Evolutionary conservation across 2,329 filamentous ascomycete genomes (phyloP), one percentile per base, ranked within the genome.

Genomic region (Coniochaeta ligniaria): DNA sequence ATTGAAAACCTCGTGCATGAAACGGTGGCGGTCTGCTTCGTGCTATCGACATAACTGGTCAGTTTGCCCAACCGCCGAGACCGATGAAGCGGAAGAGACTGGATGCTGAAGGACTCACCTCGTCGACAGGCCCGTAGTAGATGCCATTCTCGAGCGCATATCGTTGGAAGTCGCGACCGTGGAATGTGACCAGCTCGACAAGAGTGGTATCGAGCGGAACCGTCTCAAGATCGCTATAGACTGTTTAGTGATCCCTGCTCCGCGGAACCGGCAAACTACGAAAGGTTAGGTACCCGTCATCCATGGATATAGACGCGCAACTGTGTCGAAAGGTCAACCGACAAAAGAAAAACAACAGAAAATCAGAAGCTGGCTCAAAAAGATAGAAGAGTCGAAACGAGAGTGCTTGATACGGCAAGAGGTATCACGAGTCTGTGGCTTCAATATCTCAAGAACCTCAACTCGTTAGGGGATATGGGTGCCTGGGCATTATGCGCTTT

Each of bases 51-150:
- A 31, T 7, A n/a, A 16, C 22, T 17, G 26, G 31, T 52, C 47
- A 52, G 47, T n/a, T n/a, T 17, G 14, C 22, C 24, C 22, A 31
- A 14, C 17, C 22, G 26, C 47, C 22, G 47, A 22, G 47, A 12
- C 12, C 17, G 47, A 14, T 11, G 35, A 12, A 9, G 16, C 11
- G 22, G 43, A 4, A 11, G 11, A 47, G n/a, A 47, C 43, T 24
- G 16, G 6, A 26, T 52, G 47, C 14, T 14, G 24, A 16, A 17
- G 59, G 56, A 36, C 74, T 67, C 78, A 90, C 89, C 79, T 91
- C 87, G 69, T 92, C 89, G 61, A 89, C 78, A 9, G 89, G 89
- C 54, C 78, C 83, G 66, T 89, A 87, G 70, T 89, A 90, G 63
- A 84, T 81, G 38, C 77, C 78, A 65, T 88, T 84, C 33, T 86